Base-by-base conservation (phyloP, 2,329 filamentous ascomycete genomes). In the Cladobotryum mycophilum region DNA sequence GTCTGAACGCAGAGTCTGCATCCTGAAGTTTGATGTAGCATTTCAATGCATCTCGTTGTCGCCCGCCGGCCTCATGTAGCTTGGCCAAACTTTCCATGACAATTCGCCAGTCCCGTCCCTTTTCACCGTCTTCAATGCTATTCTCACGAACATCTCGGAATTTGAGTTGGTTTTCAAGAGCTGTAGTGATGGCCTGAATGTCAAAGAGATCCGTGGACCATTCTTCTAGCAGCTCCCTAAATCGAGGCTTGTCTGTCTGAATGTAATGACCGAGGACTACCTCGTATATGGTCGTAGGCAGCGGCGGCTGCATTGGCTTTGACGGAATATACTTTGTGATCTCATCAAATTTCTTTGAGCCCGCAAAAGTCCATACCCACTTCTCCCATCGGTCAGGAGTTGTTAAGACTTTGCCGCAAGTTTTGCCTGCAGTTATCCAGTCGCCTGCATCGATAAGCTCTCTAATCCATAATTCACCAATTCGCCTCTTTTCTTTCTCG, bases 21-120 rank as follows among this genome's bases (percentile, higher is more conserved):
- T 99, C 89, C 63, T 96, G 90, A 3, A 97, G 79, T 55, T 81
- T 84, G 63, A 99, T 95, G 64, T 95, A 96, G 67, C 86, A 93
- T 61, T 82, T 85, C 41, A 99, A 73, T 1, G 95, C 92, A 63
- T 97, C 90, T 49, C 87, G 80, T 56, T 88, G 84, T 51, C 88
- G 84, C 0, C 89, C 88, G 57, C 85, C 86, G 8, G 88, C 87
- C 50, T 96, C 81, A 63, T 92, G 89, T 14, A 99, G 74, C 62
- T 85, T 89, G 1, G 89, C 92, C 35, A 99, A 74, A 53, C 87
- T 84, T 62, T 91, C 89, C 71, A 90, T 84, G n/a, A 99, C 79
- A 53, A 95, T 87, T 20, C 82, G 82, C 92, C 92, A 97, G 62
- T 97, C 91, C 49, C 86, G 75, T 0, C 86, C 86, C 56, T 77